Evolutionary conservation across 2,329 filamentous ascomycete genomes (phyloP).

Genomic region (Chaetothyriales sp.): DNA sequence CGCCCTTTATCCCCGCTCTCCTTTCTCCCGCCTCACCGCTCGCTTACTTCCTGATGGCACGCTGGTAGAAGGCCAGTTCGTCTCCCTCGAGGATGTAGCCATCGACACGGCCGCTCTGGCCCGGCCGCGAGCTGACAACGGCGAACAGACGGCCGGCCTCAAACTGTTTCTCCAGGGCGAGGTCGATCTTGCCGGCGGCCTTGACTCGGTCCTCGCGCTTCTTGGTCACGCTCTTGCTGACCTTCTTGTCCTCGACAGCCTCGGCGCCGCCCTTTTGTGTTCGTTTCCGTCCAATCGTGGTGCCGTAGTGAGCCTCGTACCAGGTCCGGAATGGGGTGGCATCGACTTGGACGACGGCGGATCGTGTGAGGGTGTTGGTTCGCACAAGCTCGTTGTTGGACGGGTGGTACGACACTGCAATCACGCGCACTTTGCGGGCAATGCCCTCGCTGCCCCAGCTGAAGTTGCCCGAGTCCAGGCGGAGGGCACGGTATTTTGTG

Average conservation of each 20-base stretch:
- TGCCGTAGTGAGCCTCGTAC: constrained; percentile 99
- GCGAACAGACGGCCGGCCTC: constrained; percentile 97
- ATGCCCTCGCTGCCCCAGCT: constrained; percentile 96
- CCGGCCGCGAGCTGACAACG: constrained; percentile 79
- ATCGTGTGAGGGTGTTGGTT: constrained; percentile 99
- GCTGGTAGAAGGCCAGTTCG: constrained; percentile 99
- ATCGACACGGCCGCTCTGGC: constrained; percentile 91
- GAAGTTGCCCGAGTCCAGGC: constrained; percentile 98
- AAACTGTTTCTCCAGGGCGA: constrained; percentile 91
- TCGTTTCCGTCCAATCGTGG: constrained; percentile 73
- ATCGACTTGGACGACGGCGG: constrained; percentile 96
- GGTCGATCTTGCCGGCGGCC: constrained; percentile 80
- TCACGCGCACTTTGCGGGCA: constrained; percentile 98
- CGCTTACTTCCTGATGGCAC: constrained; percentile 88
- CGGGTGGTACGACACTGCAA: constrained; percentile 95
- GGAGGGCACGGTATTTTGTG: constrained; percentile 98
- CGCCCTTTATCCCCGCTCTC: too few relatives aligned
- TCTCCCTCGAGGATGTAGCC: constrained; percentile 98
- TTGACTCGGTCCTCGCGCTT: constrained; percentile 86
- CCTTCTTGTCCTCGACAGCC: constrained; percentile 53
- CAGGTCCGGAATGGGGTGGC: constrained; percentile 98
- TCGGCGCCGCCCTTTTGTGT: constrained; percentile 56
- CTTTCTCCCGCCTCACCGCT: constrained; percentile 16
- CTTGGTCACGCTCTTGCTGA: constrained; percentile 88
- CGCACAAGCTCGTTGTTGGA: constrained; percentile 99